Percentiles rank a stretch among this genome's conserved stretches.
Conservation (phyloP, 2,329 filamentous ascomycete species). For the Aciculosporium take region DNA sequence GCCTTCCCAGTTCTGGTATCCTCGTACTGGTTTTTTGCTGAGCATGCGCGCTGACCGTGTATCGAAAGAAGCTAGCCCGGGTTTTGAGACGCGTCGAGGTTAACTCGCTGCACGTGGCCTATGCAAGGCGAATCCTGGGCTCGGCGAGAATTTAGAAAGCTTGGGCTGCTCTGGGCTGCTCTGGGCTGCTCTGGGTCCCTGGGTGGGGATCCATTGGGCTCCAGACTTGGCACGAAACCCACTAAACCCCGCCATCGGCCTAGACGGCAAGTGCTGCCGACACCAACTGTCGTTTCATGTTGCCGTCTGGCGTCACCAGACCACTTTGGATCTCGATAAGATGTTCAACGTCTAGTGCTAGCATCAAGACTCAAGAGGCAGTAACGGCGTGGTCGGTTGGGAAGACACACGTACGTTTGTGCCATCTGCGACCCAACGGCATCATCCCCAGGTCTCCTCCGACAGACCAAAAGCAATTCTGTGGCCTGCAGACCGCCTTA, state of each 20-base stretch:
- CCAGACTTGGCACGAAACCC: not conserved
- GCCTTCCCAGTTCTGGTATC: too few species aligned
- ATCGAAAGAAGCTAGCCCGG: too few species aligned
- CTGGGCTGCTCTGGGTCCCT: too few species aligned
- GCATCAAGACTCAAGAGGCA: not conserved
- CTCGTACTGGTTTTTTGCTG: too few species aligned
- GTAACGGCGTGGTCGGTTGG: not conserved
- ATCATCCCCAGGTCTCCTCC: not conserved
- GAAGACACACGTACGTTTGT: not conserved
- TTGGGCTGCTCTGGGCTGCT: too few species aligned
- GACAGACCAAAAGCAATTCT: constrained; percentile 1
- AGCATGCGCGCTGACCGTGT: too few species aligned
- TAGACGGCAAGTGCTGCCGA: not conserved
- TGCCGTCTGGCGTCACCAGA: not conserved
- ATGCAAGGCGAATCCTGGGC: too few species aligned
- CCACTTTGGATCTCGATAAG: not conserved
- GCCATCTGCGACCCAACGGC: not conserved
- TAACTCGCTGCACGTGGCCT: too few species aligned
- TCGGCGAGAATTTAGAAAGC: not conserved
- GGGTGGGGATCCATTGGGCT: not conserved
- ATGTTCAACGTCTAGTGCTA: not conserved
- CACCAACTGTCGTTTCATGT: too few species aligned
- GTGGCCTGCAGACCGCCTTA: constrained; percentile 4
- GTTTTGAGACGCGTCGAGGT: too few species aligned
- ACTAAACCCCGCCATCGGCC: not conserved